Base-by-base conservation (phyloP, 1,139 yeast genomes). In the Taphrina confusa region DNA sequence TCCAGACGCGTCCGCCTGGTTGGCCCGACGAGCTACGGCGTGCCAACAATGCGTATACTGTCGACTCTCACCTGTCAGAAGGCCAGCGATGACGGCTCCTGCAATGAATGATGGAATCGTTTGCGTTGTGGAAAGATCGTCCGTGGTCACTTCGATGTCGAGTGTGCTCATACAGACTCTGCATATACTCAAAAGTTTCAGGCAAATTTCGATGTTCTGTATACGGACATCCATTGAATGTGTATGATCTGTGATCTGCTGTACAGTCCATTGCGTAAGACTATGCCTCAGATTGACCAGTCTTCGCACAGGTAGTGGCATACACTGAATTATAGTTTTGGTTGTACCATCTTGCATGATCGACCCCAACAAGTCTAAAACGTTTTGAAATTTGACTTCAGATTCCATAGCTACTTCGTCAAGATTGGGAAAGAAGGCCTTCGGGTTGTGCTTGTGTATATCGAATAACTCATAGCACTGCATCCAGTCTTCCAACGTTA, bases 51-150 rank as follows among this genome's bases (percentile, higher is more conserved):
- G 76, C 1, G 85, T 77, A 70, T 81, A 89, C 28, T 77, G 72
- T 65, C 98, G 77, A 49, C 92, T 82, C 68, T 87, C 95, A 0
- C 96, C 96, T 0, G 91, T 78, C 51, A 88, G 76, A 23, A 91
- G 80, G 0, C 91, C 91, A 66, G 87, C 83, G 0, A 82, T 76
- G 39, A 91, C 77, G 4, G 95, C 91, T 4, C 91, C 79, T 70
- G 91, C 97, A 61, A 92, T 78, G 69, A 91, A 85, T 1, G 96
- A 85, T 1, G 97, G 97, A 25, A 91, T 82, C 2, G 76, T 68
- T 33, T 66, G 67, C 23, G 62, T 56, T 4, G 71, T 72, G 5
- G 47, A 9, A 1, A n/a, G 9, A 8, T 12, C 12, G 0, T 73
- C 69, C 22, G 65, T 66, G 23, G 69, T 68, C 14, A 71, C 73